These are phyloP conservation scores for Coemansia sp. DNA, from an alignment of 192 early-diverging fungal genomes.

Conservation along the genomic window DNA sequence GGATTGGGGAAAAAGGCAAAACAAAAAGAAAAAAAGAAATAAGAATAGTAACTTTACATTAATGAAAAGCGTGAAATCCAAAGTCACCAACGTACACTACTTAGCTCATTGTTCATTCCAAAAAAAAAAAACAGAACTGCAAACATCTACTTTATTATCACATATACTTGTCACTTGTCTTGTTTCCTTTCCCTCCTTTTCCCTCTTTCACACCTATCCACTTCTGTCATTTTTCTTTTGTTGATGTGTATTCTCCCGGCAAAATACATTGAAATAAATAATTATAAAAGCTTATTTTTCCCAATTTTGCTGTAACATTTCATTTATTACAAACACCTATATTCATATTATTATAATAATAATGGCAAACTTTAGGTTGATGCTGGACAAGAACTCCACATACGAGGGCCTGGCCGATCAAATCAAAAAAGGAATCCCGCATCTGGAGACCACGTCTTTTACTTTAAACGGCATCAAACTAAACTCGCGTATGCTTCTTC, in stretches of 20 bases:
- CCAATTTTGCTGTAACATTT: background rate
- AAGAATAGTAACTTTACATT: background rate
- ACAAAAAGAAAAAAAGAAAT: background rate
- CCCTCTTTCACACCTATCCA: background rate
- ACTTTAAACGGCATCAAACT: slow-evolving; percentile 1
- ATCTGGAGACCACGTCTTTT: background rate
- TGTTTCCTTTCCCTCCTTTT: background rate
- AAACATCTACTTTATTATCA: too few relatives aligned
- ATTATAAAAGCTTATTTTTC: background rate
- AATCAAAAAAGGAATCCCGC: slow-evolving; percentile 7
- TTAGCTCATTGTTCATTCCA: background rate
- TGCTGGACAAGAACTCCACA: slow-evolving; percentile 2
- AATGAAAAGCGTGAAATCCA: background rate
- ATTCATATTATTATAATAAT: background rate
- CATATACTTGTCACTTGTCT: too few relatives aligned
- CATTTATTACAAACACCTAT: background rate
- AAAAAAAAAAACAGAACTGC: background rate
- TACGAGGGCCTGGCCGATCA: slow-evolving; percentile 7
- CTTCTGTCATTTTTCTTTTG: too few relatives aligned
- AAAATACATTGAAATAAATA: too few relatives aligned
- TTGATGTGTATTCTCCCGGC: too few relatives aligned
- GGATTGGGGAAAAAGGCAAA: background rate
- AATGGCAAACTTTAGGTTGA: slow-evolving; percentile 10
- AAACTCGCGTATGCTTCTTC: slow-evolving; percentile 7
- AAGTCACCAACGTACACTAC: background rate